Percentiles rank a stretch among this genome's conserved stretches.
phyloP scores from a whole-genome alignment of 805 yeast genomes.

The Saccharomycopsis fodiens region DNA sequence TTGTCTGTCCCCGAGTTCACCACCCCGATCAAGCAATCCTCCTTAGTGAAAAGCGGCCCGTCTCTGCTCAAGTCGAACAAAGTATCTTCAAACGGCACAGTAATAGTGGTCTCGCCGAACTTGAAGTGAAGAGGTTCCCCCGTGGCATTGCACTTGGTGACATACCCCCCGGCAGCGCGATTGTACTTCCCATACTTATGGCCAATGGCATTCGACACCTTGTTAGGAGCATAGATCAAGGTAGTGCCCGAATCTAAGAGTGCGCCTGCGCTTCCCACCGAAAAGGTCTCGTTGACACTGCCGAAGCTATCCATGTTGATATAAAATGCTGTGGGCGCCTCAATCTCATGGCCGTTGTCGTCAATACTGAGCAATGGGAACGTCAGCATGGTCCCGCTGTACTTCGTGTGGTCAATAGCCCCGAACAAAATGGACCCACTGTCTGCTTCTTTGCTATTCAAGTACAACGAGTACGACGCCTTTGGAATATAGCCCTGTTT shows the following conservation, averaged over 20 bases:
- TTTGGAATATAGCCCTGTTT: slow-evolving; percentile 47
- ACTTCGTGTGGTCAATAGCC: slow-evolving; percentile 59
- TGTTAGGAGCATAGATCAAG: slow-evolving; percentile 37
- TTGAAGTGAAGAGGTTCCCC: slow-evolving; percentile 16
- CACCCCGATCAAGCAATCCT: slow-evolving; percentile 18
- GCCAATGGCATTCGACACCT: slow-evolving; percentile 25
- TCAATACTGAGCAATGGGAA: slow-evolving; percentile 8
- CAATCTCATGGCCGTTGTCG: slow-evolving; percentile 7
- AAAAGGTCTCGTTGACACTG: slow-evolving; percentile 5
- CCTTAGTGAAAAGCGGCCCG: slow-evolving; percentile 10
- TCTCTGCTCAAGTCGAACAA: slow-evolving; percentile 17
- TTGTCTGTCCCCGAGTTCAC: slow-evolving; percentile 10
- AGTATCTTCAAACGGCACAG: slow-evolving; percentile 17
- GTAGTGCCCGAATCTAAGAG: slow-evolving; percentile 57
- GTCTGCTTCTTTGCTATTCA: slow-evolving; percentile 34
- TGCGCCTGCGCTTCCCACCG: slow-evolving; percentile 27
- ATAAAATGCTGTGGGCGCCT: slow-evolving; percentile 6
- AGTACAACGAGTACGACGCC: slow-evolving; percentile 54
- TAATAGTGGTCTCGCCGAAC: slow-evolving; percentile 9
- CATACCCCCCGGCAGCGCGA: slow-evolving; percentile 12
- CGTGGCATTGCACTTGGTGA: slow-evolving; percentile 12
- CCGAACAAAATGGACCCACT: slow-evolving; percentile 62
- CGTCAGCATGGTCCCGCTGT: slow-evolving; percentile 37
- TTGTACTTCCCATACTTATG: slow-evolving; percentile 17
- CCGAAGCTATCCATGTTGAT: slow-evolving; percentile 5